Conservation (phyloP, 2,329 filamentous ascomycete species). For the Clarireedia paspali region DNA sequence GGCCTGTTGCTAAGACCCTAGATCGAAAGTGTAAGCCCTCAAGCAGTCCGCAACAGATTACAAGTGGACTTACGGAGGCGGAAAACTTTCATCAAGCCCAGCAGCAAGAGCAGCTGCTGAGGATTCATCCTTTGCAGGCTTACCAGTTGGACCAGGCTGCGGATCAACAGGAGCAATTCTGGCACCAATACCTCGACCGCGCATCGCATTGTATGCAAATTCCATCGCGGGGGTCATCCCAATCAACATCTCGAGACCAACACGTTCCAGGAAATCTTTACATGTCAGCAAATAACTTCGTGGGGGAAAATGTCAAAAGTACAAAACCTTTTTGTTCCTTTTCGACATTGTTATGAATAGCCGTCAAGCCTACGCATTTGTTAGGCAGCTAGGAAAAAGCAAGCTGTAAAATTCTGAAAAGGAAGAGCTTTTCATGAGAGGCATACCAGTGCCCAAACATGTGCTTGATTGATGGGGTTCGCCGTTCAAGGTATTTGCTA, state of each 20-base stretch:
- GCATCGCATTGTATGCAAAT: constrained; percentile 5
- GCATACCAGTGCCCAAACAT: too few relatives aligned
- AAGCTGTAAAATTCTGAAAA: too few relatives aligned
- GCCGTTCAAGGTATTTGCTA: too few relatives aligned
- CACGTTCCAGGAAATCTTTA: constrained; percentile 4
- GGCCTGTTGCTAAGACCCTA: neutral
- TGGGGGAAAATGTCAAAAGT: too few relatives aligned
- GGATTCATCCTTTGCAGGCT: neutral
- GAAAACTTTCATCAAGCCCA: too few relatives aligned
- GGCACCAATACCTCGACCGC: constrained; percentile 1
- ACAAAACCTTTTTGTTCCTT: constrained; percentile 3
- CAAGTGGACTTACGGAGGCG: too few relatives aligned
- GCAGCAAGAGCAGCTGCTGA: neutral
- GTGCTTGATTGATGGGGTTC: too few relatives aligned
- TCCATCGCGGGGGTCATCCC: constrained; percentile 3
- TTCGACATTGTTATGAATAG: constrained; percentile 1
- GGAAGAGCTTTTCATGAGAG: too few relatives aligned
- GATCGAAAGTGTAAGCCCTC: neutral
- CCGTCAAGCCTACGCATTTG: neutral
- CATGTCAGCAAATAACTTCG: too few relatives aligned
- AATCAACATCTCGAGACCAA: neutral
- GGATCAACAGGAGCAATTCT: neutral
- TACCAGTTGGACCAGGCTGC: neutral
- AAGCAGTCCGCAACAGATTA: too few relatives aligned
- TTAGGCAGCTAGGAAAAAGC: too few relatives aligned